phyloP scores from a whole-genome alignment of 352 stramenopile species.

The Pseudoperonospora humuli region DNA sequence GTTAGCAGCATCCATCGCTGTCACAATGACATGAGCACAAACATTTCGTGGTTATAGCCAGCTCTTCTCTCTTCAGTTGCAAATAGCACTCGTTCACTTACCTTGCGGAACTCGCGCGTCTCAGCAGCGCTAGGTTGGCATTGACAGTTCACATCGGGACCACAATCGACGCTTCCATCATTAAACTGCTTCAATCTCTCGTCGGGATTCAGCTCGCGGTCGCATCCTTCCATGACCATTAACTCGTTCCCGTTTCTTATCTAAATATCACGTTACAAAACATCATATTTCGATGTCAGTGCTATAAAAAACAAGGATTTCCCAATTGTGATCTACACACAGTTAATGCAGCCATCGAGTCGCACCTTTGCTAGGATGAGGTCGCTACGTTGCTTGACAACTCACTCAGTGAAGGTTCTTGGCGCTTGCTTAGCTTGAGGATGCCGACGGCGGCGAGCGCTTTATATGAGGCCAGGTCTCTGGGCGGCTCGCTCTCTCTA shows the following conservation, averaged over 20 bases:
- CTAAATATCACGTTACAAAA: conserved; percentile 1
- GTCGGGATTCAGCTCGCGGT: conserved; percentile 30
- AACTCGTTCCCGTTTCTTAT: conserved; percentile 24
- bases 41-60: conserved; percentile 8
- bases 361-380: conserved; percentile 9
- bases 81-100: conserved; percentile 10
- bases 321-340: neutral
- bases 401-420: conserved; percentile 6
- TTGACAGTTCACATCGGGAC: conserved; percentile 25
- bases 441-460: conserved; percentile 11
- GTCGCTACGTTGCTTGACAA: conserved; percentile 1
- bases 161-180: conserved; percentile 10
- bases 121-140: conserved; percentile 65
- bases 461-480: conserved; percentile 14
- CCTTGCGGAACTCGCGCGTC: conserved; percentile 78
- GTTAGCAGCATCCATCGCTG: conserved; percentile 77
- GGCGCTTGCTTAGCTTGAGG: neutral
- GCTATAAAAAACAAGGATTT: conserved; percentile 5
- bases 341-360: neutral
- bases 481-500: conserved; percentile 11
- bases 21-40: conserved; percentile 13
- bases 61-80: neutral
- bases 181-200: conserved; percentile 11
- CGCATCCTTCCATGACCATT: conserved; percentile 35
- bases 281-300: neutral